These are phyloP conservation scores for Globisporangium irregulare DNA, from an alignment of 352 stramenopile species.

Conservation along the genomic window DNA sequence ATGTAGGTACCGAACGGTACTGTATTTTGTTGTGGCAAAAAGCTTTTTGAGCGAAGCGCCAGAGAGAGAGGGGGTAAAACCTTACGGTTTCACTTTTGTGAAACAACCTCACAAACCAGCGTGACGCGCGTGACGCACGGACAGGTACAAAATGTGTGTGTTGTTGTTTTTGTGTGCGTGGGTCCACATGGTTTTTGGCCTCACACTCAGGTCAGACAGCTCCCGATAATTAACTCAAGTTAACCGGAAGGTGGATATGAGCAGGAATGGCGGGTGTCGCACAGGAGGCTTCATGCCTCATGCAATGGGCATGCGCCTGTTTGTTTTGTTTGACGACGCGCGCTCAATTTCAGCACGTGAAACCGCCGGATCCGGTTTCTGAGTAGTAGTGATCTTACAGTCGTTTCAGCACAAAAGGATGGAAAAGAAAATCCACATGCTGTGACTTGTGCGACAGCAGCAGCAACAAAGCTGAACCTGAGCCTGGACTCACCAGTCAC, in stretches of 20 bases:
- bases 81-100: slow-evolving; percentile 7
- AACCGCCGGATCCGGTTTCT: background rate
- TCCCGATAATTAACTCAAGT: background rate
- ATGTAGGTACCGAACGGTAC: background rate
- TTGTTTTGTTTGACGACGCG: background rate
- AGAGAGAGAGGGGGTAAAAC: slow-evolving; percentile 1
- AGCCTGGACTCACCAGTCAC: too few species aligned
- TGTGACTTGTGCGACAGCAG: too few species aligned
- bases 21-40: background rate
- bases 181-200: too few species aligned
- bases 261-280: too few species aligned
- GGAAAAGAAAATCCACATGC: too few species aligned
- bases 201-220: too few species aligned
- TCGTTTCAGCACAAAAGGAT: background rate
- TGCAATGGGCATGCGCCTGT: background rate
- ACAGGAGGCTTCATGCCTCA: background rate
- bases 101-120: slow-evolving; percentile 16
- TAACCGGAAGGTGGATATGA: background rate
- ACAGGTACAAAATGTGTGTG: slow-evolving; percentile 20
- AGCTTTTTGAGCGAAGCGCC: background rate
- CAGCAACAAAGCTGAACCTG: too few species aligned
- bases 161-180: background rate
- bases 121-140: slow-evolving; percentile 72
- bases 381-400: background rate
- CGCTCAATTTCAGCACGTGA: background rate